A percentile compares a stretch with the other conserved stretches of the same genome.
phyloP scores from a whole-genome alignment of 139 green algal genomes.

The Tetraselmis chui region DNA sequence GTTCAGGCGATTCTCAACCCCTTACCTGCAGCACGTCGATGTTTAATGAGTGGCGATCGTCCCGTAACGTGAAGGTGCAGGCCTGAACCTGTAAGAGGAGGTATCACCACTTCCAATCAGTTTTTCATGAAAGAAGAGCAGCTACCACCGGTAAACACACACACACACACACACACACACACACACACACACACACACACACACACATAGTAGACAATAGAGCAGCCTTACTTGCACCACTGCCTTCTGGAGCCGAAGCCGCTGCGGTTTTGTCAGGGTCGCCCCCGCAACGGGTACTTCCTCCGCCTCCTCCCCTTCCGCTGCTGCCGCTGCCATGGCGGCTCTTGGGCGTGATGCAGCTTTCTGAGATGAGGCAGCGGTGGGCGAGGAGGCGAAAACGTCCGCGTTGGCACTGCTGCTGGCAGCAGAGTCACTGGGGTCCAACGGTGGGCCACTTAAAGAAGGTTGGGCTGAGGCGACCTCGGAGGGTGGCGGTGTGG shows the following conservation, averaged over 20 bases:
- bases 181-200: too few relatives aligned
- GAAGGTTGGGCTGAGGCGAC: too few relatives aligned
- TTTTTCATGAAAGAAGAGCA: too few relatives aligned
- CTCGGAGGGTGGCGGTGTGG: too few relatives aligned
- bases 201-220: too few relatives aligned
- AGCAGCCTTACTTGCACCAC: neutral
- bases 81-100: neutral
- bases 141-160: too few relatives aligned
- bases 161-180: too few relatives aligned
- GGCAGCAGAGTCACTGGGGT: neutral
- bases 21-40: constrained; percentile 23
- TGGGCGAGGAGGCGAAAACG: neutral
- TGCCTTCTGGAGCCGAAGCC: neutral
- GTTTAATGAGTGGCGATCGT: constrained; percentile 27
- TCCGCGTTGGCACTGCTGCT: neutral
- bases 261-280: too few relatives aligned
- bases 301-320: neutral
- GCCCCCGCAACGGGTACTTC: neutral
- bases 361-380: neutral
- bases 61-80: constrained; percentile 17
- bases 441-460: too few relatives aligned
- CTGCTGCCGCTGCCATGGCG: neutral
- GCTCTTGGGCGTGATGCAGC: neutral
- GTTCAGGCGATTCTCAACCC: too few relatives aligned
- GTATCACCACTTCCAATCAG: too few relatives aligned